Evolutionary conservation across 352 stramenopile species (phyloP), one percentile per base, ranked within the genome.

Genomic region (Blastocystis sp.): DNA sequence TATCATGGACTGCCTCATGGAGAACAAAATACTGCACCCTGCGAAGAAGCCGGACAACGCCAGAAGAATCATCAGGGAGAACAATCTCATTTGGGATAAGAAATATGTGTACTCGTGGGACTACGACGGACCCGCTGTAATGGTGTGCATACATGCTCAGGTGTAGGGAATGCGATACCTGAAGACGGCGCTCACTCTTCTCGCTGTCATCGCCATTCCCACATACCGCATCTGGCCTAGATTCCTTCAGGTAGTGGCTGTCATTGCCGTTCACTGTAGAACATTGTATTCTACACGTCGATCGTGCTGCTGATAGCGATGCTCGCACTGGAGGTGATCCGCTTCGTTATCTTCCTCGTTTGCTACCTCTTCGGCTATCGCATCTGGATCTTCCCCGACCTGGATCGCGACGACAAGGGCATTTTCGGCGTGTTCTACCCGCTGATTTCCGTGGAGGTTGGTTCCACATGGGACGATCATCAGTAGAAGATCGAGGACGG

Each of bases 311-410:
- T 59, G 24, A 1, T 85, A 21, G 55, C n/a, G 31, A 29, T 85
- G 61, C 45, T 85, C 26, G 74, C 26, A 9, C 61, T 85, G 35
- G 74, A 85, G 26, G 60, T 85, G 19, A 37, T 85, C 37, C 74
- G 74, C 2, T 85, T 85, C 55, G 3, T 69, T 16, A 37, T 85
- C 3, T 85, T 85, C 50, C 74, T 85, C 35, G 31, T 85, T 10
- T 85, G 74, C 60, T 62, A 62, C 41, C 35, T 85, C n/a, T 85
- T 85, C 41, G 74, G 74, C 9, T 85, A 85, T 33, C 55, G 74
- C 35, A 85, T 85, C 31, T 85, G 74, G 74, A 85, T 85, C 60
- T 85, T 85, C 74, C 74, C 74, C 29, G 74, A 85, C 41, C 61
- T 85, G 74, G 74, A 85, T 62, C 74, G 74, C 35, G 74, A 85